phyloP scores from a whole-genome alignment of 805 yeast species.

The Ascoidea rubescens region DNA sequence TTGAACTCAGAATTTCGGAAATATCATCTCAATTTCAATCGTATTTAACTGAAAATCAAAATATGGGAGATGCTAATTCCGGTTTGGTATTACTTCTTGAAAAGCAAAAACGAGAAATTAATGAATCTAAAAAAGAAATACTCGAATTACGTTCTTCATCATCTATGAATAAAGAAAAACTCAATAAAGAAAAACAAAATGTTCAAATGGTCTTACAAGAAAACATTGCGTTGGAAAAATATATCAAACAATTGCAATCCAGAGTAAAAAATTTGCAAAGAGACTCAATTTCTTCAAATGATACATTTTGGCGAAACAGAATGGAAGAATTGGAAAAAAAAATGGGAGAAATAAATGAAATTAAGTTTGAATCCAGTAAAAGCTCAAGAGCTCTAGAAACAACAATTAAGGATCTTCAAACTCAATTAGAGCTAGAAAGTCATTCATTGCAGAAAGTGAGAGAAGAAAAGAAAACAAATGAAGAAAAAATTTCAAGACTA shows the following conservation, averaged over 20 bases:
- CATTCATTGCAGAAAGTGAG: slow-evolving; percentile 36
- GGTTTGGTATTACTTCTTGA: slow-evolving; percentile 17
- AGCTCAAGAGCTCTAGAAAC: slow-evolving; percentile 35
- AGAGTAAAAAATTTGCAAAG: slow-evolving; percentile 33
- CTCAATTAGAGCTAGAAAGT: slow-evolving; percentile 35
- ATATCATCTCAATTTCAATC: slow-evolving; percentile 25
- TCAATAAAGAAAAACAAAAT: slow-evolving; percentile 31
- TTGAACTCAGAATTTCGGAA: slow-evolving; percentile 30
- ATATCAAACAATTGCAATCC: slow-evolving; percentile 33
- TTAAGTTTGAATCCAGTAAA: slow-evolving; percentile 39
- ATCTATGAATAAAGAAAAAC: slow-evolving; percentile 17
- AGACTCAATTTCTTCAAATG: slow-evolving; percentile 34
- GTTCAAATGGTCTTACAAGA: slow-evolving; percentile 49
- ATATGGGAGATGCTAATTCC: slow-evolving; percentile 8
- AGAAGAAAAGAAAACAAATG: slow-evolving; percentile 44
- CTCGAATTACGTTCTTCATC: slow-evolving; percentile 19
- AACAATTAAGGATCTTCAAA: slow-evolving; percentile 37
- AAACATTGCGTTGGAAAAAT: slow-evolving; percentile 45
- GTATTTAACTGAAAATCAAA: slow-evolving; percentile 18
- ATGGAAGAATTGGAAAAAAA: slow-evolving; percentile 37
- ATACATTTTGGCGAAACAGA: slow-evolving; percentile 42
- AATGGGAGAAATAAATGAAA: slow-evolving; percentile 31
- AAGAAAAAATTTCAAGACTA: slow-evolving; percentile 32
- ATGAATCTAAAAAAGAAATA: slow-evolving; percentile 22
- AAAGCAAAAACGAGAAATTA: slow-evolving; percentile 18